phyloP scores from a whole-genome alignment of 345 rosid species.

The Boechera stricta region DNA sequence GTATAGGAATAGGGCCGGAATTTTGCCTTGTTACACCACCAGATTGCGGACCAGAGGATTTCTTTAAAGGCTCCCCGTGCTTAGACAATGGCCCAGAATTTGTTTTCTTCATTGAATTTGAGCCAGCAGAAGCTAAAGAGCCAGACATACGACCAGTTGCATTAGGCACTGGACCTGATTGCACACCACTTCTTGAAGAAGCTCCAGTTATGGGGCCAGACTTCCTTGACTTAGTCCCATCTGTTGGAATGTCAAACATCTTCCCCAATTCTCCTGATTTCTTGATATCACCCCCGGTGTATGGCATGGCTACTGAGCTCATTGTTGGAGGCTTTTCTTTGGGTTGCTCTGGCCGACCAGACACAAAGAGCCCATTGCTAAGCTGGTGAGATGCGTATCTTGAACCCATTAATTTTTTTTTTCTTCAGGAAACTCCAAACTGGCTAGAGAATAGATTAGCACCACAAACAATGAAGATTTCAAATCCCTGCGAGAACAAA shows the following conservation, averaged over 20 bases:
- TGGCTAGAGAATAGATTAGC: constrained; percentile 9
- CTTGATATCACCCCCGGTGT: constrained; percentile 96
- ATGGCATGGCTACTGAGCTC: constrained; percentile 95
- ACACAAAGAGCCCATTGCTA: constrained; percentile 95
- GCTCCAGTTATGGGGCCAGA: constrained; percentile 87
- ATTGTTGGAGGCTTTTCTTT: constrained; percentile 91
- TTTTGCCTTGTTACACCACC: constrained; percentile 94
- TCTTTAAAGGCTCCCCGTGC: constrained; percentile 94
- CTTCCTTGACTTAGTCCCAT: constrained; percentile 93
- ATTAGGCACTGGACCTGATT: constrained; percentile 88
- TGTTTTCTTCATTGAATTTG: constrained; percentile 87
- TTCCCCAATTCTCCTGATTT: constrained; percentile 97
- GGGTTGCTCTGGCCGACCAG: constrained; percentile 97
- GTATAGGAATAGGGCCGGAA: constrained; percentile 90
- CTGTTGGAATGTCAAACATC: constrained; percentile 94
- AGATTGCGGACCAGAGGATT: constrained; percentile 97
- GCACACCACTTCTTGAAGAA: constrained; percentile 84
- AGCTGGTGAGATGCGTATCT: constrained; percentile 96
- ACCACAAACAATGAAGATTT: constrained; percentile 23
- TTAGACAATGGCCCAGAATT: constrained; percentile 93
- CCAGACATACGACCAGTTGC: constrained; percentile 86
- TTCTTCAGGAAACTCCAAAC: constrained; percentile 33
- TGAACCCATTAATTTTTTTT: constrained; percentile 69
- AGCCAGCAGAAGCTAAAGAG: constrained; percentile 67
- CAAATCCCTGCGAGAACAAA: constrained; percentile 28